Conservation (phyloP, 2,329 filamentous ascomycete genomes). For the Claviceps sp. region DNA sequence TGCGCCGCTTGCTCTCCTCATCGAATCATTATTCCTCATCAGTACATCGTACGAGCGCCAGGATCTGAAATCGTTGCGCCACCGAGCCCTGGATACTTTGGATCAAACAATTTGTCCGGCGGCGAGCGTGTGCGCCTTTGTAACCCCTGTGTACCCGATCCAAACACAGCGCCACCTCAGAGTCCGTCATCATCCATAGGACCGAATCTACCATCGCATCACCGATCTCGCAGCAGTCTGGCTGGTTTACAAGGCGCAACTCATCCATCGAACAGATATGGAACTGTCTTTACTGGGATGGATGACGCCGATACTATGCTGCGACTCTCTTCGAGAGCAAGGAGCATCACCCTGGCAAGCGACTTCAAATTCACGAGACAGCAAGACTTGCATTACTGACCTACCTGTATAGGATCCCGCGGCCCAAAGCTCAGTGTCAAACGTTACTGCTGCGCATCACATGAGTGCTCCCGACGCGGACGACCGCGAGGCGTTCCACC, state of each 20-base stretch:
- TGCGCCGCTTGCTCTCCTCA: conserved; percentile 85
- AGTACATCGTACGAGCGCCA: conserved; percentile 79
- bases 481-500: conserved; percentile 19
- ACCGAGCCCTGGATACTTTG: conserved; percentile 24
- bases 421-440: conserved; percentile 9
- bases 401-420: conserved; percentile 5
- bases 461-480: conserved; percentile 17
- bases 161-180: conserved; percentile 43
- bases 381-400: not conserved
- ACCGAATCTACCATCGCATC: conserved; percentile 24
- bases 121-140: conserved; percentile 47
- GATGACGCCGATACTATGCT: conserved; percentile 23
- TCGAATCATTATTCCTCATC: conserved; percentile 83
- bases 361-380: too few relatives aligned
- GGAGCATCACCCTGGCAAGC: conserved; percentile 38
- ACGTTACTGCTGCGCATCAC: conserved; percentile 14
- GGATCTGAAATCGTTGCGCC: conserved; percentile 26
- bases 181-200: conserved; percentile 21
- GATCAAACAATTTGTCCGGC: conserved; percentile 33
- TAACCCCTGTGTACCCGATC: conserved; percentile 49
- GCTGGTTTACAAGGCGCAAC: conserved; percentile 19
- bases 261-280: conserved; percentile 19
- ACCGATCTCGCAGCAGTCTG: conserved; percentile 32
- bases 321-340: conserved; percentile 19
- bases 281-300: conserved; percentile 22